Evolutionary conservation across 2,329 filamentous ascomycete genomes (phyloP).

Genomic region (Phialophora verrucosa): DNA sequence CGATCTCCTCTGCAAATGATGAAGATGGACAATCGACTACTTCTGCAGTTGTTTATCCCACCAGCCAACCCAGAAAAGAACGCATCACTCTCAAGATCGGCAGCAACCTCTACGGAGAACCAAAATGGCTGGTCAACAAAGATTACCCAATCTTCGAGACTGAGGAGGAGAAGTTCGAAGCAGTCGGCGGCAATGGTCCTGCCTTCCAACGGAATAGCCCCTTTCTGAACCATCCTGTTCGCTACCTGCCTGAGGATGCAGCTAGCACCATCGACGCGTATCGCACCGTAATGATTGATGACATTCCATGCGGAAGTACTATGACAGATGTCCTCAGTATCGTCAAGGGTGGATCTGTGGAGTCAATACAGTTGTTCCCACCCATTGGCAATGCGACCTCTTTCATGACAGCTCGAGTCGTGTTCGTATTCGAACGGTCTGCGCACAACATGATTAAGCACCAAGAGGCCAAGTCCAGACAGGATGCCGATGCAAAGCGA

Average conservation of each 20-base stretch:
- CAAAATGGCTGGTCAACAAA: slow-evolving; percentile 29
- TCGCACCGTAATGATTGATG: slow-evolving; percentile 40
- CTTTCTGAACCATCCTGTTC: slow-evolving; percentile 34
- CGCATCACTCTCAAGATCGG: slow-evolving; percentile 19
- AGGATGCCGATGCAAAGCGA: slow-evolving; percentile 8
- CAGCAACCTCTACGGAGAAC: slow-evolving; percentile 22
- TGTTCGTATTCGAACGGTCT: slow-evolving; percentile 33
- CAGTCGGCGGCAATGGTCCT: not conserved
- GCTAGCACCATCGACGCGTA: slow-evolving; percentile 30
- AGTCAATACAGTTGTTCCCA: slow-evolving; percentile 36
- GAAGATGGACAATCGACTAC: slow-evolving; percentile 5
- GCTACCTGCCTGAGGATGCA: slow-evolving; percentile 35
- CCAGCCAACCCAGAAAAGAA: not conserved
- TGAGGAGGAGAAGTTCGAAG: slow-evolving; percentile 24
- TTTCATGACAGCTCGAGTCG: slow-evolving; percentile 38
- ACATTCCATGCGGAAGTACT: slow-evolving; percentile 34
- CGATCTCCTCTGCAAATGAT: slow-evolving; percentile 15
- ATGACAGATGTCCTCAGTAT: slow-evolving; percentile 31
- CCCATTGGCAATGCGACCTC: slow-evolving; percentile 32
- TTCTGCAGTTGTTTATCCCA: not conserved
- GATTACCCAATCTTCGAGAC: slow-evolving; percentile 34
- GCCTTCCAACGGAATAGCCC: slow-evolving; percentile 16
- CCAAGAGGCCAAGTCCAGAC: slow-evolving; percentile 20
- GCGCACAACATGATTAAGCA: slow-evolving; percentile 33
- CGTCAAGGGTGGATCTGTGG: slow-evolving; percentile 33